Evolutionary conservation across 2,329 filamentous ascomycete genomes (phyloP), one percentile per base, ranked within the genome.

Genomic region (Epichloe sibirici): DNA sequence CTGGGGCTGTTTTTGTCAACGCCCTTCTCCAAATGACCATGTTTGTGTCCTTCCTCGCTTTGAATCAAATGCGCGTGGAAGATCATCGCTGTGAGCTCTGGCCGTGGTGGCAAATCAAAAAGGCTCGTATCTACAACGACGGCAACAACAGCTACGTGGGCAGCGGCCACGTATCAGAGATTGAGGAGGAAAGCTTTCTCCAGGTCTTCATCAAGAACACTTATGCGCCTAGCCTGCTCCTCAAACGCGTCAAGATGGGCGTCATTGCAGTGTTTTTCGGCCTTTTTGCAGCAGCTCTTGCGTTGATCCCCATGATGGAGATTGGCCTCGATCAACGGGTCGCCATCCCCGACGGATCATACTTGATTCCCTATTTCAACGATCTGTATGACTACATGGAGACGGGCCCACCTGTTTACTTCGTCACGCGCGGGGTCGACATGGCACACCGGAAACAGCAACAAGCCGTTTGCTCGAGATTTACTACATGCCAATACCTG

Each of bases 21-120:
- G 94, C 94, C 0, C 67, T 97, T n/a, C 74, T 98, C 5, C 93
- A 98, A 67, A 86, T 97, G 59, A 98, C 94, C 1, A 91, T 97
- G 82, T 98, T 98, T 64, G 80, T 96, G 40, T 91, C 94, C 1
- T 85, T 97, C 3, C 76, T 98, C 7, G 83, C 90, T 2, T 77
- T 95, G 54, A 98, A 98, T 63, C 93, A 98, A 69, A 81, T 83
- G 64, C 81, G 94, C 8, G 90, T 95, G 1, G 91, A 98, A 64
- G 85, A 87, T 59, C 82, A 88, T 51, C 83, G 91, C 28, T 89
- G 90, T 47, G 93, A 98, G 67, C 93, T 94, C 63, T 83, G 96
- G 64, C 94, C 93, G 4, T 98, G 88, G 70, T 73, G 95, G 56
- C 86, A 86, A 51, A 80, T 97, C 53, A 85, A 82, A 63, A 82